phyloP scores from a whole-genome alignment of 805 yeast species.

The Candida vartiovaarae region DNA sequence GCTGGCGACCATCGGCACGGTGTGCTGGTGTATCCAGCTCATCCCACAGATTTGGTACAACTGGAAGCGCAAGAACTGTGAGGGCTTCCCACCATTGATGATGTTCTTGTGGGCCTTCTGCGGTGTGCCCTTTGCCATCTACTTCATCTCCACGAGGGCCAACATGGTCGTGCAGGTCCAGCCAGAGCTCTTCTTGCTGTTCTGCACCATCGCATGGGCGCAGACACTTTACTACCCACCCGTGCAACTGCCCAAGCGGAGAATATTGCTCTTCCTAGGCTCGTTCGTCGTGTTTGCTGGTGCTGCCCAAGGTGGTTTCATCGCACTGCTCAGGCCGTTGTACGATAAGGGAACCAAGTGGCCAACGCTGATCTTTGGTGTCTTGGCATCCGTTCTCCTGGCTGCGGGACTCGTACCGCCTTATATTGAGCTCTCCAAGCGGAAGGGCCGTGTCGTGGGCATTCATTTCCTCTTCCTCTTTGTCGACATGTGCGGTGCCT shows the following conservation, averaged over 20 bases:
- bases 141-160: conserved; percentile 65
- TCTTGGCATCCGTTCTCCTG: conserved; percentile 67
- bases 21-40: conserved; percentile 88
- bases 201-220: conserved; percentile 59
- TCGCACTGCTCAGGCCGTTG: conserved; percentile 58
- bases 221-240: conserved; percentile 80
- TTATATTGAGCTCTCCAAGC: conserved; percentile 71
- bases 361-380: conserved; percentile 80
- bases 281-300: conserved; percentile 38
- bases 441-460: conserved; percentile 84
- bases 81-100: conserved; percentile 86
- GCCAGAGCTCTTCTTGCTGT: conserved; percentile 75
- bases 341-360: conserved; percentile 48
- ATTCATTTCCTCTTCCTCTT: conserved; percentile 73
- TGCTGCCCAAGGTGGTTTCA: conserved; percentile 64
- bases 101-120: conserved; percentile 72
- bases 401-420: conserved; percentile 86
- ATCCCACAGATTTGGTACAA: conserved; percentile 80
- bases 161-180: conserved; percentile 79
- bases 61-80: conserved; percentile 68
- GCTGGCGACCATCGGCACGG: conserved; percentile 82
- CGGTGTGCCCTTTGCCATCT: conserved; percentile 81
- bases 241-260: conserved; percentile 29
- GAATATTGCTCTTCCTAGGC: conserved; percentile 31
- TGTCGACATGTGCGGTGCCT: conserved; percentile 78